These are phyloP conservation scores for Exophiala sp. DNA, from an alignment of 2,329 filamentous ascomycete species.

Conservation along the genomic window DNA sequence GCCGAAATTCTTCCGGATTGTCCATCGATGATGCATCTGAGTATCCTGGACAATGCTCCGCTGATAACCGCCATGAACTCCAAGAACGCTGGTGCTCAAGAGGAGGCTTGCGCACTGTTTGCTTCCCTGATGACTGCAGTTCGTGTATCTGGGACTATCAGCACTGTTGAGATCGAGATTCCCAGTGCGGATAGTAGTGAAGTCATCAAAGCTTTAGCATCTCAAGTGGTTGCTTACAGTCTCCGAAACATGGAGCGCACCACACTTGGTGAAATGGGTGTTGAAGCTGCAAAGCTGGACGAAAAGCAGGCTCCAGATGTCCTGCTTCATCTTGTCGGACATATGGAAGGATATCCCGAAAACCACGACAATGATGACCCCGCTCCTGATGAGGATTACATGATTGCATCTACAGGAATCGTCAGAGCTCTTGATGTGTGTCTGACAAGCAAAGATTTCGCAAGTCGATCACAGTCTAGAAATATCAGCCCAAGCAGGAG, in stretches of 20 bases:
- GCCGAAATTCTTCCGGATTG: slow-evolving; percentile 88
- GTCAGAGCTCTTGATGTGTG: slow-evolving; percentile 92
- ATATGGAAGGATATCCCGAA: slow-evolving; percentile 52
- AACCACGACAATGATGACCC: slow-evolving; percentile 61
- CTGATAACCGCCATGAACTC: slow-evolving; percentile 69
- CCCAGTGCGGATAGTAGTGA: slow-evolving; percentile 79
- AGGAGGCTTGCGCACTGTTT: slow-evolving; percentile 91
- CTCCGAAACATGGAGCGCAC: slow-evolving; percentile 83
- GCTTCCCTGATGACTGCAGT: slow-evolving; percentile 86
- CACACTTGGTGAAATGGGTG: slow-evolving; percentile 60
- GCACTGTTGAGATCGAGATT: slow-evolving; percentile 89
- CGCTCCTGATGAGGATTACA: slow-evolving; percentile 87
- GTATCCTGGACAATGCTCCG: slow-evolving; percentile 75
- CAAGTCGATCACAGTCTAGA: slow-evolving; percentile 33
- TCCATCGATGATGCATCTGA: slow-evolving; percentile 76
- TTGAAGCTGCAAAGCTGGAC: slow-evolving; percentile 45
- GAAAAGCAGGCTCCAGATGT: slow-evolving; percentile 72
- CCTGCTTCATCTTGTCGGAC: slow-evolving; percentile 79
- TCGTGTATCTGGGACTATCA: slow-evolving; percentile 74
- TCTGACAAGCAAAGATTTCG: slow-evolving; percentile 70
- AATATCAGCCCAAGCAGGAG: slow-evolving; percentile 45
- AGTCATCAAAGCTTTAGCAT: slow-evolving; percentile 84
- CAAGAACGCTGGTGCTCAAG: slow-evolving; percentile 73
- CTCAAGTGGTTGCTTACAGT: slow-evolving; percentile 92
- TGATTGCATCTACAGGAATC: slow-evolving; percentile 91